These are phyloP conservation scores for Penicillium atrosanguineum DNA, from an alignment of 495 filamentous ascomycete species.

Conservation along the genomic window DNA sequence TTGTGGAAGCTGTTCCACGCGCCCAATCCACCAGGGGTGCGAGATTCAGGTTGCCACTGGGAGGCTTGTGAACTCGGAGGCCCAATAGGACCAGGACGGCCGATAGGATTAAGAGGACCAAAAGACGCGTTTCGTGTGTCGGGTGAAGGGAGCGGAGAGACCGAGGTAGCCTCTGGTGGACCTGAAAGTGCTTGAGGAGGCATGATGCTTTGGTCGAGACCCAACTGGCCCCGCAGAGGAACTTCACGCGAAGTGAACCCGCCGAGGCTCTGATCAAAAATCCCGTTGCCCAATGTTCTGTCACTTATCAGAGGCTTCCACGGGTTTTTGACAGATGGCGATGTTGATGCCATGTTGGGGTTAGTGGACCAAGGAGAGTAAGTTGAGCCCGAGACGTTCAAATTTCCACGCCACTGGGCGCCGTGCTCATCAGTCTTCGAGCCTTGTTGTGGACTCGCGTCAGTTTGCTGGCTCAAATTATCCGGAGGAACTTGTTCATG, in stretches of 20 bases:
- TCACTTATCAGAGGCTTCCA: slow-evolving; percentile 75
- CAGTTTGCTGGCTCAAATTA: neutral
- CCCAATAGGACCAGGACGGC: slow-evolving; percentile 51
- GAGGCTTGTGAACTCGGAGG: slow-evolving; percentile 43
- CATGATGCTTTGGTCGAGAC: slow-evolving; percentile 38
- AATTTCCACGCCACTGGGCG: slow-evolving; percentile 36
- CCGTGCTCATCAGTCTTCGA: slow-evolving; percentile 34
- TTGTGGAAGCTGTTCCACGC: slow-evolving; percentile 53
- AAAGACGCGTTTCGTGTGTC: slow-evolving; percentile 36
- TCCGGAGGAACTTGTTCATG: slow-evolving; percentile 24
- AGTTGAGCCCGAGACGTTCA: slow-evolving; percentile 33
- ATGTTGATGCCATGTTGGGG: slow-evolving; percentile 28
- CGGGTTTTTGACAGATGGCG: slow-evolving; percentile 56
- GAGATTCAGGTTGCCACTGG: slow-evolving; percentile 38
- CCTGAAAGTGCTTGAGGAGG: slow-evolving; percentile 33
- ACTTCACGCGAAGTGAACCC: slow-evolving; percentile 40
- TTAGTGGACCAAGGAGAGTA: slow-evolving; percentile 42
- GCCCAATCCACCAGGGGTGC: slow-evolving; percentile 23
- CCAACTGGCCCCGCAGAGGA: slow-evolving; percentile 37
- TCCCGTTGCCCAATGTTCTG: slow-evolving; percentile 73
- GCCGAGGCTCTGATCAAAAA: slow-evolving; percentile 64
- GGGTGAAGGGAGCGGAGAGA: slow-evolving; percentile 35
- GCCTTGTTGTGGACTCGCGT: slow-evolving; percentile 14
- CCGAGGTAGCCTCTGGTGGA: slow-evolving; percentile 30
- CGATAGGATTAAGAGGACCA: slow-evolving; percentile 38